These are phyloP conservation scores for Saccharomyces paradoxus DNA, from an alignment of 805 yeast species.

Conservation along the genomic window DNA sequence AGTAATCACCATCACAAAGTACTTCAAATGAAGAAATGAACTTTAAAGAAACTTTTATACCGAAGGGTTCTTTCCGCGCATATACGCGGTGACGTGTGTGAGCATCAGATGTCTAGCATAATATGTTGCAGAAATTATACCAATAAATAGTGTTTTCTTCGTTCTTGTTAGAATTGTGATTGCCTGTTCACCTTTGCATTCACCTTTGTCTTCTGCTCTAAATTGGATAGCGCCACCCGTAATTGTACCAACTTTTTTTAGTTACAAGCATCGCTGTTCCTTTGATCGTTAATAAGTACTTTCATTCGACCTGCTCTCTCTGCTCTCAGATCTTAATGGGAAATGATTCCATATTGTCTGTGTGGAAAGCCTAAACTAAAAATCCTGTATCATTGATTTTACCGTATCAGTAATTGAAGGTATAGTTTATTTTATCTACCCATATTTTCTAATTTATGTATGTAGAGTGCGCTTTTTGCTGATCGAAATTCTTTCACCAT, in stretches of 20 bases:
- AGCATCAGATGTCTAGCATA: background rate
- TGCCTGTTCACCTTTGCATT: background rate
- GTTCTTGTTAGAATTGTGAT: too few species aligned
- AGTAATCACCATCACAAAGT: background rate
- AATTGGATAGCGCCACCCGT: background rate
- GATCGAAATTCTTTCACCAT: background rate
- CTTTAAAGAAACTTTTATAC: background rate
- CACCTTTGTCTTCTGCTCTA: background rate
- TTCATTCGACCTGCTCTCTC: too few species aligned
- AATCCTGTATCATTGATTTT: too few species aligned
- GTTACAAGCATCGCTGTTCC: too few species aligned
- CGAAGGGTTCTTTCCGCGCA: background rate
- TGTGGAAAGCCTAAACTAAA: background rate
- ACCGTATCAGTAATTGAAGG: too few species aligned
- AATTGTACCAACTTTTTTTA: too few species aligned
- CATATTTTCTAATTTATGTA: background rate
- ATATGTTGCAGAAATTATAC: background rate
- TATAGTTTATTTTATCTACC: background rate
- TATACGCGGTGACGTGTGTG: background rate
- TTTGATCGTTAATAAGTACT: too few species aligned
- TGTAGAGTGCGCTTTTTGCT: background rate
- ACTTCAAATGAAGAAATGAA: background rate
- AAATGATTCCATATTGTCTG: background rate
- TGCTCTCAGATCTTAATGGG: too few species aligned
- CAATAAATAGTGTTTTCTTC: background rate